Conservation (phyloP, 2,329 filamentous ascomycete genomes). For the Ceratocystiopsis minuta region DNA sequence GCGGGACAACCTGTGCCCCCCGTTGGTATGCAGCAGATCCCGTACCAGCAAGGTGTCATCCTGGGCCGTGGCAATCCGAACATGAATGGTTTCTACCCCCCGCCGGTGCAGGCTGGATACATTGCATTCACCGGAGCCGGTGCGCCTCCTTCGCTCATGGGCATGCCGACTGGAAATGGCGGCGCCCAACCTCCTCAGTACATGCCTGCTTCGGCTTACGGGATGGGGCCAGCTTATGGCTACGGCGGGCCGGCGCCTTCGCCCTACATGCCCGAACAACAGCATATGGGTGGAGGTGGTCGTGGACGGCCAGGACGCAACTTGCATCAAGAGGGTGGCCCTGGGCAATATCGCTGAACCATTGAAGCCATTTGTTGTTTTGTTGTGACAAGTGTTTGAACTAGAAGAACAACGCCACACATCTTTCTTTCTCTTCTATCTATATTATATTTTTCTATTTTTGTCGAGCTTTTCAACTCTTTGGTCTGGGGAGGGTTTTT, state of each 20-base stretch:
- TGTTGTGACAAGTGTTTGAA: too few relatives aligned
- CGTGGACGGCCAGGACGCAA: conserved; percentile 38
- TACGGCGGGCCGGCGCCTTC: conserved; percentile 28
- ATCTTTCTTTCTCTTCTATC: too few relatives aligned
- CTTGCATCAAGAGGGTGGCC: conserved; percentile 7
- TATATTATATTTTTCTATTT: conserved; percentile 3
- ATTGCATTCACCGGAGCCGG: conserved; percentile 28
- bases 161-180: conserved; percentile 29
- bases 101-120: conserved; percentile 36
- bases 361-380: neutral
- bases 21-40: conserved; percentile 23
- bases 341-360: conserved; percentile 6
- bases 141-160: conserved; percentile 17
- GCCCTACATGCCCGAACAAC: conserved; percentile 36
- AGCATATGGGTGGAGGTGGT: too few relatives aligned
- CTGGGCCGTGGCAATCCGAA: conserved; percentile 32
- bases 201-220: conserved; percentile 26
- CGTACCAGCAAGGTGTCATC: conserved; percentile 38
- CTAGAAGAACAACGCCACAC: neutral
- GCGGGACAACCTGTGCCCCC: conserved; percentile 15
- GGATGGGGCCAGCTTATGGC: conserved; percentile 23
- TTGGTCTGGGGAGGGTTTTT: too few relatives aligned
- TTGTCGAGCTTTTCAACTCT: conserved; percentile 1
- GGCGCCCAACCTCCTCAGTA: conserved; percentile 24
- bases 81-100: conserved; percentile 39